These are phyloP conservation scores for Solanum pimpinellifolium DNA, from an alignment of 257 asterid species.

Conservation along the genomic window DNA sequence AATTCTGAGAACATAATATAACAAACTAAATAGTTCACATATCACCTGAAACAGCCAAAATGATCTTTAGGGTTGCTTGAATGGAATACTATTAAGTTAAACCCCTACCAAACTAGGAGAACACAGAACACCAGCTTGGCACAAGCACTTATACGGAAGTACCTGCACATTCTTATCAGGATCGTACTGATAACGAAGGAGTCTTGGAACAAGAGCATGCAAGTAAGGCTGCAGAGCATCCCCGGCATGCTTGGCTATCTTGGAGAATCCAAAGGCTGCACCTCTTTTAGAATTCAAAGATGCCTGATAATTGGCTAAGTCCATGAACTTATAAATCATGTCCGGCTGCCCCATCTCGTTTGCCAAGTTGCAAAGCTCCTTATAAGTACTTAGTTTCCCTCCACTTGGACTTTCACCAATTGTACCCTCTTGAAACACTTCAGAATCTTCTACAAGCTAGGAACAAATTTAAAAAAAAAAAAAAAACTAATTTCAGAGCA, in stretches of 20 bases:
- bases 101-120: background rate
- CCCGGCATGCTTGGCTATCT: conserved; percentile 97
- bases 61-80: background rate
- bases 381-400: conserved; percentile 91
- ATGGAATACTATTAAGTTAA: background rate
- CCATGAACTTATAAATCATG: conserved; percentile 93
- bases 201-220: conserved; percentile 75
- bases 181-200: conserved; percentile 91
- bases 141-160: background rate
- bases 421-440: conserved; percentile 87
- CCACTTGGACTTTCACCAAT: conserved; percentile 95
- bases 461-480: background rate
- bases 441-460: conserved; percentile 85
- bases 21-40: background rate
- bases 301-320: conserved; percentile 90
- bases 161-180: conserved; percentile 99
- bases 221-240: conserved; percentile 89
- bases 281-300: conserved; percentile 95
- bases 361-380: conserved; percentile 93
- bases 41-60: background rate
- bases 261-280: conserved; percentile 98
- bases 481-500: background rate
- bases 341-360: conserved; percentile 99
- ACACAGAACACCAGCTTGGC: background rate
- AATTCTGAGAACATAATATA: background rate